Conservation (phyloP, 805 yeast species). For the Metschnikowia similis region DNA sequence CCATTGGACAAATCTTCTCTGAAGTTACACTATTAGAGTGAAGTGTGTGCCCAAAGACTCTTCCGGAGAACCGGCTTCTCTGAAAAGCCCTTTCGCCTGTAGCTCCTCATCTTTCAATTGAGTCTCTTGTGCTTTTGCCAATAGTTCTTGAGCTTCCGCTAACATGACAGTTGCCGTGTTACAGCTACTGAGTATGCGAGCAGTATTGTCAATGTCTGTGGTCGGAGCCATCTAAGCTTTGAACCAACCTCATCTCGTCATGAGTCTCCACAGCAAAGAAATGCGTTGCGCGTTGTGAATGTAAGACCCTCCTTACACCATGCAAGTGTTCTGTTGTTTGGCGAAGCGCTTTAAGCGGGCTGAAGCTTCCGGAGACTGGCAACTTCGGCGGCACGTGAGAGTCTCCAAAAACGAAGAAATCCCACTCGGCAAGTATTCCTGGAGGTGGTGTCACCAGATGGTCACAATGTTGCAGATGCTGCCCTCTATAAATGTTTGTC, state of each 20-base stretch:
- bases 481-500: background rate
- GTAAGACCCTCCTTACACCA: slow-evolving; percentile 88
- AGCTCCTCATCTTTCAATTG: slow-evolving; percentile 49
- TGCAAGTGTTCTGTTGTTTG: too few relatives aligned
- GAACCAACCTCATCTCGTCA: slow-evolving; percentile 94
- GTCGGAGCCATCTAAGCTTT: slow-evolving; percentile 93
- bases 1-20: slow-evolving; percentile 26
- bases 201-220: slow-evolving; percentile 88
- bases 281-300: slow-evolving; percentile 93
- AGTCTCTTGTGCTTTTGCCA: slow-evolving; percentile 73
- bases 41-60: slow-evolving; percentile 4
- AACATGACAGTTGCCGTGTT: slow-evolving; percentile 93
- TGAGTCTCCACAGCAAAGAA: slow-evolving; percentile 90
- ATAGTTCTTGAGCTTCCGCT: slow-evolving; percentile 78
- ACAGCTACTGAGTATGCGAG: slow-evolving; percentile 89
- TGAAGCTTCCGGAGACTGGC: too few relatives aligned
- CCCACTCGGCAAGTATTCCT: background rate
- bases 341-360: too few relatives aligned
- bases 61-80: slow-evolving; percentile 22
- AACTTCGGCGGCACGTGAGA: too few relatives aligned
- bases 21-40: slow-evolving; percentile 15
- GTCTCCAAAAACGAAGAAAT: background rate
- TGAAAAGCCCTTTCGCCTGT: slow-evolving; percentile 36
- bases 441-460: background rate
- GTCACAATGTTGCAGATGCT: background rate